Conservation (phyloP, 208 protist genomes). For the Trypanosoma lewisi region DNA sequence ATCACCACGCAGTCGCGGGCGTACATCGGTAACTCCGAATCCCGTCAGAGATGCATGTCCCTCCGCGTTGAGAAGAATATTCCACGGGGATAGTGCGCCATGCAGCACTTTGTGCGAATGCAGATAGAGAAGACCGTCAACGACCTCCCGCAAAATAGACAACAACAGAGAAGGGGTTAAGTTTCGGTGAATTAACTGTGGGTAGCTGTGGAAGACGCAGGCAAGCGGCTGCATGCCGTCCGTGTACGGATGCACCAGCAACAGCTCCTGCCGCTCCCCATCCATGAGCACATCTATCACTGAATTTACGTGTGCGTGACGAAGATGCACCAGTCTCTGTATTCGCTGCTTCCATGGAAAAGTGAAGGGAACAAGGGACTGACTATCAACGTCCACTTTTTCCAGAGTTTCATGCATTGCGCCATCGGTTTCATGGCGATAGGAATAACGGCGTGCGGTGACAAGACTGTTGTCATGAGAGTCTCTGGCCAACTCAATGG, state of each 20-base stretch:
- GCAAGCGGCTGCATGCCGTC: conserved; percentile 28
- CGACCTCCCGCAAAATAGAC: conserved; percentile 21
- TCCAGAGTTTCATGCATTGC: not conserved
- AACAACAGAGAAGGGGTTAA: conserved; percentile 1
- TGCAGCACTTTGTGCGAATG: conserved; percentile 30
- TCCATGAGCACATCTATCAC: conserved; percentile 28
- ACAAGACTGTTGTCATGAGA: conserved; percentile 9
- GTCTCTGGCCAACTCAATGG: conserved; percentile 13
- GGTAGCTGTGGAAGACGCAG: not conserved
- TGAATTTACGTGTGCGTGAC: conserved; percentile 12
- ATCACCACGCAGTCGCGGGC: not conserved
- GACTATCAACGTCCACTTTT: not conserved
- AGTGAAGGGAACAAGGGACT: conserved; percentile 18
- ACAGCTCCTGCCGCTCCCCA: conserved; percentile 14
- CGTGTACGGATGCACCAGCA: conserved; percentile 22
- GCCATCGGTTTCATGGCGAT: not conserved
- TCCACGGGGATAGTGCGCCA: conserved; percentile 57
- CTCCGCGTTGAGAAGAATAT: conserved; percentile 34
- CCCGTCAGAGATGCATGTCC: conserved; percentile 25
- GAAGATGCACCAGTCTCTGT: conserved; percentile 9
- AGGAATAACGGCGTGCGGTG: conserved; percentile 12
- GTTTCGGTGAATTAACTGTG: not conserved
- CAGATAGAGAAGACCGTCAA: conserved; percentile 19
- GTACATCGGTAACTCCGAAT: conserved; percentile 19
- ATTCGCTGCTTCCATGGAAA: conserved; percentile 14